Conservation (phyloP, 352 stramenopile genomes). For the Plasmopara halstedii region DNA sequence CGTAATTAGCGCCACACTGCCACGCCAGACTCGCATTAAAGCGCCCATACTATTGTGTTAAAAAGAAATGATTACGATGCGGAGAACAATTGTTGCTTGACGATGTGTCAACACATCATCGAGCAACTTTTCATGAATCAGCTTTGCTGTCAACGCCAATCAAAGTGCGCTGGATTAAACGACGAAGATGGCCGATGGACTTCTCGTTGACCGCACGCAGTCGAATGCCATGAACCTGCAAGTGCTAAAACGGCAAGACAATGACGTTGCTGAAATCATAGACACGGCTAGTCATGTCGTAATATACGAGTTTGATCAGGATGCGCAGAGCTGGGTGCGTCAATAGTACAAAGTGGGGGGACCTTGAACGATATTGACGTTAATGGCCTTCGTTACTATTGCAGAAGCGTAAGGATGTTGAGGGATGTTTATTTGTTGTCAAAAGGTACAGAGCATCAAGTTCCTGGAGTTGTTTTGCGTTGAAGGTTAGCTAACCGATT, state of each 20-base stretch:
- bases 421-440: conserved; percentile 80
- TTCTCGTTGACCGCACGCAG: conserved; percentile 72
- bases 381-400: conserved; percentile 1
- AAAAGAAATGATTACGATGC: conserved; percentile 1
- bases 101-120: not conserved
- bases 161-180: not conserved
- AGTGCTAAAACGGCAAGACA: conserved; percentile 78
- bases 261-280: conserved; percentile 72
- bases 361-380: conserved; percentile 1
- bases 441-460: conserved; percentile 38
- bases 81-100: conserved; percentile 4
- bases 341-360: not conserved
- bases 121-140: conserved; percentile 3
- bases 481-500: not conserved
- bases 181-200: conserved; percentile 28
- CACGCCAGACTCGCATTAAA: conserved; percentile 22
- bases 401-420: conserved; percentile 83
- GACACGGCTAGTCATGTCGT: conserved; percentile 82
- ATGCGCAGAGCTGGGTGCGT: conserved; percentile 74
- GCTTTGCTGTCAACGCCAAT: conserved; percentile 11
- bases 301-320: conserved; percentile 85
- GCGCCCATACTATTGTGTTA: not conserved
- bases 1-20: conserved; percentile 11
- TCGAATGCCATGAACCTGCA: conserved; percentile 84
- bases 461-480: not conserved